These are phyloP conservation scores for Cladosporium sp. DNA, from an alignment of 2,329 filamentous ascomycete genomes.

Conservation along the genomic window DNA sequence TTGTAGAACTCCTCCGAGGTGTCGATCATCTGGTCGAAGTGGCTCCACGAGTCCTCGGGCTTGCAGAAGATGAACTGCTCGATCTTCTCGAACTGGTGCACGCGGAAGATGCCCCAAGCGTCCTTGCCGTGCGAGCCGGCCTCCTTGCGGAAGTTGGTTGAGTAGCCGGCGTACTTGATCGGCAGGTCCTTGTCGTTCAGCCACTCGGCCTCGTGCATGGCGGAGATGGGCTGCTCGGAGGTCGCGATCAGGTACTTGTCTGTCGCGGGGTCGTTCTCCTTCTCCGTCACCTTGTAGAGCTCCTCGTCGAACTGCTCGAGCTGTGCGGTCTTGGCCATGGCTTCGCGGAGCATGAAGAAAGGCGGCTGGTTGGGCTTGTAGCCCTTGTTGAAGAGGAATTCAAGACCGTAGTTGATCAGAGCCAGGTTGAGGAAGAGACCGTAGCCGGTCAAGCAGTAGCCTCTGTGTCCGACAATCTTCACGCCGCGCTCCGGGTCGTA, in stretches of 20 bases:
- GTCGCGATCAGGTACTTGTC: conserved; percentile 83
- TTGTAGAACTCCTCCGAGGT: conserved; percentile 94
- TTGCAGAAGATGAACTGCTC: conserved; percentile 77
- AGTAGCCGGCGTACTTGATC: conserved; percentile 83
- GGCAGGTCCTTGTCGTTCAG: conserved; percentile 76
- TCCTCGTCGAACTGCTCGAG: conserved; percentile 97
- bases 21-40: conserved; percentile 87
- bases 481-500: conserved; percentile 90
- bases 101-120: conserved; percentile 96
- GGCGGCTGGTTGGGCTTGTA: conserved; percentile 59
- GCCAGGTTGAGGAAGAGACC: conserved; percentile 90
- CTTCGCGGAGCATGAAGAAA: conserved; percentile 89
- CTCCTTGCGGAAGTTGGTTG: conserved; percentile 92
- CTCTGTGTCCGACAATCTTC: conserved; percentile 89
- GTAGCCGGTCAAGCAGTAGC: conserved; percentile 86
- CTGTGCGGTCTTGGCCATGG: conserved; percentile 98
- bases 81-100: conserved; percentile 96
- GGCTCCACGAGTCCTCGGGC: conserved; percentile 85
- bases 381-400: conserved; percentile 75
- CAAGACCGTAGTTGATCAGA: conserved; percentile 87
- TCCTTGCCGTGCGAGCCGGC: conserved; percentile 87
- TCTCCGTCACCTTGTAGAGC: conserved; percentile 86
- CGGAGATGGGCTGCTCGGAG: conserved; percentile 90
- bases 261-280: conserved; percentile 69
- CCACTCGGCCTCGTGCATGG: conserved; percentile 85